phyloP scores from a whole-genome alignment of 202 grass and related monocot genomes.

The Saccharum hybrid region DNA sequence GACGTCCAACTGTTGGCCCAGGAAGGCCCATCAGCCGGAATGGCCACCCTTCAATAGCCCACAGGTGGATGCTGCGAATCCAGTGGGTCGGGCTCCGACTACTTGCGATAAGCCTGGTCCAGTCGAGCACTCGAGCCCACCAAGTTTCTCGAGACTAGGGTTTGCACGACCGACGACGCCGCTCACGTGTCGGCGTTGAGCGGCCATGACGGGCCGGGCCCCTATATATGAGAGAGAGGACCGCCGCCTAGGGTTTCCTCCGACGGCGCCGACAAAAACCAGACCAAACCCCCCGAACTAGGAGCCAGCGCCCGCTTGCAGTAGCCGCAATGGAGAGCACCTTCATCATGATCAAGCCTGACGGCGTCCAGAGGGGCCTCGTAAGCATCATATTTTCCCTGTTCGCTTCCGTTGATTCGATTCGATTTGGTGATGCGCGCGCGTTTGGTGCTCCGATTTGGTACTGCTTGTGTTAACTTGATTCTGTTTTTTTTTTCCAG shows the following conservation, averaged over 20 bases:
- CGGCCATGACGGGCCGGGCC: background rate
- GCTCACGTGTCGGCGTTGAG: background rate
- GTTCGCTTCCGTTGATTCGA: background rate
- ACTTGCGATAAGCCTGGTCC: background rate
- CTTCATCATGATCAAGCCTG: conserved; percentile 99
- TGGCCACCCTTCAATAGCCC: background rate
- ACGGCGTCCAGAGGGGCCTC: conserved; percentile 89
- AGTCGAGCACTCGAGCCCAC: background rate
- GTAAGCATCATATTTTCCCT: conserved; percentile 40
- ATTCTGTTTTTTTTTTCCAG: conserved; percentile 42
- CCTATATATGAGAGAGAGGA: conserved; percentile 40
- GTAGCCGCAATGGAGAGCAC: conserved; percentile 66
- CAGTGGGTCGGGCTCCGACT: background rate
- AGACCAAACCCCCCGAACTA: background rate
- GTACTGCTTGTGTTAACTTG: conserved; percentile 19
- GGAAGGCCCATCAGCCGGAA: background rate
- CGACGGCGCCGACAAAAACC: conserved; percentile 46
- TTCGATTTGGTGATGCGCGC: background rate
- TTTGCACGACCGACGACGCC: background rate
- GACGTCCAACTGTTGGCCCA: background rate
- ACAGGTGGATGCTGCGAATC: background rate
- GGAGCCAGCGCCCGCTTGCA: background rate
- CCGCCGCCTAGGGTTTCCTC: conserved; percentile 40
- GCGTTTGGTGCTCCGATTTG: background rate
- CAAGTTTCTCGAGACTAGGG: conserved; percentile 1